phyloP scores from a whole-genome alignment of 768 basidiomycete species.

The Suillus plorans region DNA sequence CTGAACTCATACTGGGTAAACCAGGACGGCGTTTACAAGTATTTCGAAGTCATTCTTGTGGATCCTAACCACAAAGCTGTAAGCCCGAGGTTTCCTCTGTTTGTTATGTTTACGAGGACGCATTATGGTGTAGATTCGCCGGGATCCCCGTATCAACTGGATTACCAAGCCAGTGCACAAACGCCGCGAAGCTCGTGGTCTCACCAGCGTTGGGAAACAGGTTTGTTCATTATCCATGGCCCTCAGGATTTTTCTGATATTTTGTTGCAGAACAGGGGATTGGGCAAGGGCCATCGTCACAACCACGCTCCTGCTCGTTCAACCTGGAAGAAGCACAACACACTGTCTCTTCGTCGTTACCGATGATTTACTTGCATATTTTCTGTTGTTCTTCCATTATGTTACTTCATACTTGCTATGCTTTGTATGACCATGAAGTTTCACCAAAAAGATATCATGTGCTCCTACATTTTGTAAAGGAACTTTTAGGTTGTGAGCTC shows the following conservation, averaged over 20 bases:
- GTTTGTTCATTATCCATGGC: slow-evolving; percentile 38
- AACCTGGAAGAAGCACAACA: slow-evolving; percentile 99
- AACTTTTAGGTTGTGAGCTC: no score
- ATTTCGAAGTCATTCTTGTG: slow-evolving; percentile 98
- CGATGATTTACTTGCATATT: slow-evolving; percentile 46
- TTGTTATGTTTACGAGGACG: slow-evolving; percentile 7
- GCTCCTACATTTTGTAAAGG: no score
- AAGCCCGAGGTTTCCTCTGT: slow-evolving; percentile 31
- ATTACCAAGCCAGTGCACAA: slow-evolving; percentile 98
- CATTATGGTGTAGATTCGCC: slow-evolving; percentile 66
- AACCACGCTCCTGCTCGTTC: slow-evolving; percentile 90
- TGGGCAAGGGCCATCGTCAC: slow-evolving; percentile 94
- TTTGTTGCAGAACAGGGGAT: slow-evolving; percentile 77
- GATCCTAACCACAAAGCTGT: slow-evolving; percentile 95
- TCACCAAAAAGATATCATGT: slow-evolving; percentile 11
- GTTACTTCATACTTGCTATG: slow-evolving; percentile 29
- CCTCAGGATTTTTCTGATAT: slow-evolving; percentile 5
- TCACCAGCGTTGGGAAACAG: slow-evolving; percentile 95
- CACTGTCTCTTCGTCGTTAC: slow-evolving; percentile 87
- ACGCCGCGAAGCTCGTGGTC: slow-evolving; percentile 95
- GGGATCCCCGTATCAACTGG: slow-evolving; percentile 98
- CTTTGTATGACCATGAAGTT: slow-evolving; percentile 17
- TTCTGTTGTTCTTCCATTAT: slow-evolving; percentile 10
- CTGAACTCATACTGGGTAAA: slow-evolving; percentile 99
- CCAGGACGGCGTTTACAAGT: slow-evolving; percentile 98